These are phyloP conservation scores for Cytospora leucostoma DNA, from an alignment of 2,329 filamentous ascomycete genomes.

Conservation along the genomic window DNA sequence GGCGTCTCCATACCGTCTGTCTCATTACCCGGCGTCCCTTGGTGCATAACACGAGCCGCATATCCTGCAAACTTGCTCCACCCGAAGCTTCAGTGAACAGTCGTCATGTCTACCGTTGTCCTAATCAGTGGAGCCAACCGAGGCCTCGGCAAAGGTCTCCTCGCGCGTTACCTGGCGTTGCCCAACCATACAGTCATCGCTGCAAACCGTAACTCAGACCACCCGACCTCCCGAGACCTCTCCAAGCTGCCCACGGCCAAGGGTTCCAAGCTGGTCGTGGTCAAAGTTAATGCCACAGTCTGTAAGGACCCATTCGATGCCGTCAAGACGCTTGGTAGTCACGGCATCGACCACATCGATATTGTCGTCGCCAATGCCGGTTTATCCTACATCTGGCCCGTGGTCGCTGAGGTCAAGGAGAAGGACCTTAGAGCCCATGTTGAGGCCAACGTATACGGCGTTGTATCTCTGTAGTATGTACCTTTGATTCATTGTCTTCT, in stretches of 20 bases:
- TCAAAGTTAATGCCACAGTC: constrained; percentile 44
- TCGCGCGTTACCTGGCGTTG: constrained; percentile 25
- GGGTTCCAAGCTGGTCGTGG: constrained; percentile 41
- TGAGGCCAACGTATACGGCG: constrained; percentile 45
- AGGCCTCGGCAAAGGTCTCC: constrained; percentile 34
- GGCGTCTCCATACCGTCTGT: neutral
- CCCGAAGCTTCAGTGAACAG: too few species aligned
- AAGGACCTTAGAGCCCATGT: constrained; percentile 43
- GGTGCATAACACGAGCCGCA: too few species aligned
- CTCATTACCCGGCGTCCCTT: too few species aligned
- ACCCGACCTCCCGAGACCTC: constrained; percentile 2
- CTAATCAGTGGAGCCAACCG: constrained; percentile 35
- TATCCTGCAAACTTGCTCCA: too few species aligned
- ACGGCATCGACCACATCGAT: constrained; percentile 47
- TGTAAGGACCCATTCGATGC: constrained; percentile 38
- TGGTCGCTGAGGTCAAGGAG: constrained; percentile 38
- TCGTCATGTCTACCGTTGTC: constrained; percentile 13
- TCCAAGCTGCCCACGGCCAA: constrained; percentile 1
- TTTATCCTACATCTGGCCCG: constrained; percentile 39
- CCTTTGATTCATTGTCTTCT: neutral
- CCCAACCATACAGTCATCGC: constrained; percentile 19
- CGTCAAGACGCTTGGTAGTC: constrained; percentile 34
- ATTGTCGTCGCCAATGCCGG: constrained; percentile 56
- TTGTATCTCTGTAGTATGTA: constrained; percentile 41
- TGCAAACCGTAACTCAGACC: constrained; percentile 16